A percentile compares a stretch with the other conserved stretches of the same genome.
Conservation (phyloP, 1,139 yeast species). For the Tardiomyces digboiensis region DNA sequence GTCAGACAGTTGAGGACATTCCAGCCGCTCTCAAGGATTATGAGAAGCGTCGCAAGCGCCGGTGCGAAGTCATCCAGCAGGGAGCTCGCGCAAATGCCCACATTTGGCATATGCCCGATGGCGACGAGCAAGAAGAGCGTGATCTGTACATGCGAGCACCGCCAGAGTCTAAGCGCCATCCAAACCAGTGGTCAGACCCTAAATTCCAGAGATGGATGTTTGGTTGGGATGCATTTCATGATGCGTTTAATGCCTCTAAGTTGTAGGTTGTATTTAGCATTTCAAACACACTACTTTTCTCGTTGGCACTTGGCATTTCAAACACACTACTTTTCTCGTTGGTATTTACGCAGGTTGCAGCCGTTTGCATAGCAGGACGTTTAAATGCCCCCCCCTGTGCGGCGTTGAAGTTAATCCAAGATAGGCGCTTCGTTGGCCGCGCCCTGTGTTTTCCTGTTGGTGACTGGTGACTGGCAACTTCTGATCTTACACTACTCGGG, state of each 20-base stretch:
- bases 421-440: too few species aligned
- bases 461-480: too few species aligned
- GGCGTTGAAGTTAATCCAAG: too few species aligned
- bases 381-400: too few species aligned
- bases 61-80: slow-evolving; percentile 23
- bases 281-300: not conserved
- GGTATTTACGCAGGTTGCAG: not conserved
- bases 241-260: not conserved
- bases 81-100: slow-evolving; percentile 11
- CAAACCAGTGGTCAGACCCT: not conserved
- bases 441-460: too few species aligned
- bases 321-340: not conserved
- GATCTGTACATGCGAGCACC: slow-evolving; percentile 11
- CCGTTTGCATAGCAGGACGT: too few species aligned
- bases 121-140: slow-evolving; percentile 21
- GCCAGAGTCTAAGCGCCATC: not conserved
- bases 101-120: slow-evolving; percentile 27
- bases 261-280: not conserved
- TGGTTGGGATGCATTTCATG: not conserved
- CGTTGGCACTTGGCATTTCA: not conserved
- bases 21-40: slow-evolving; percentile 12
- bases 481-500: too few species aligned
- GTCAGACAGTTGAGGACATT: slow-evolving; percentile 13
- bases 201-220: not conserved
- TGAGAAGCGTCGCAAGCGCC: slow-evolving; percentile 22